A percentile compares a stretch with the other conserved stretches of the same genome.
phyloP scores from a whole-genome alignment of 805 yeast genomes.

The Kuraishia ogatae region DNA sequence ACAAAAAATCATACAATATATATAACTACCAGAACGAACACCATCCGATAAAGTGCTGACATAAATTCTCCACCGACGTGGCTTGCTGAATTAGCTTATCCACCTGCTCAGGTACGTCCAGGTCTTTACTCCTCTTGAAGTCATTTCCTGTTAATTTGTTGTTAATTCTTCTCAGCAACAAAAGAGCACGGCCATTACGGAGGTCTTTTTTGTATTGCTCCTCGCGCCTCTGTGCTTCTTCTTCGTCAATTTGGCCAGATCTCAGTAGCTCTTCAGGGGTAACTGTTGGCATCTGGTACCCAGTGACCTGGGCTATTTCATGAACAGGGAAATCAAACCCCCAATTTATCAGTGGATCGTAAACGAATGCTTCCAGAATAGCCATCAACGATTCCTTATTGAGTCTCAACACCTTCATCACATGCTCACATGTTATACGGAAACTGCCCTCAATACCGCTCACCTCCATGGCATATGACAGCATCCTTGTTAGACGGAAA shows the following conservation, averaged over 20 bases:
- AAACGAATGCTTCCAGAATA: conserved; percentile 94
- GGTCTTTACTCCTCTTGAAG: conserved; percentile 58
- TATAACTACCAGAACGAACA: conserved; percentile 84
- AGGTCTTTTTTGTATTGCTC: conserved; percentile 63
- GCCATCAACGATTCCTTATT: conserved; percentile 97
- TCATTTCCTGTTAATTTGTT: conserved; percentile 94
- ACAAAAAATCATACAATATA: neutral
- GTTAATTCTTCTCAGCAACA: conserved; percentile 82
- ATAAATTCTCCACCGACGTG: conserved; percentile 88
- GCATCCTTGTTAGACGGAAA: conserved; percentile 91
- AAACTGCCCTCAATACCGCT: conserved; percentile 97
- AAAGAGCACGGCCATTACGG: conserved; percentile 83
- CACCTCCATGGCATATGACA: conserved; percentile 97
- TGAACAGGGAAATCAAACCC: conserved; percentile 90
- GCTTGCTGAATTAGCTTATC: conserved; percentile 93
- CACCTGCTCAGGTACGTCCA: conserved; percentile 84
- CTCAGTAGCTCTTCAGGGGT: conserved; percentile 66
- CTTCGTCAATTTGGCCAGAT: conserved; percentile 67
- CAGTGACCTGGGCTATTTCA: conserved; percentile 67
- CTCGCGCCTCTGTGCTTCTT: conserved; percentile 64
- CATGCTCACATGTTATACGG: conserved; percentile 94
- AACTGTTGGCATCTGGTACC: conserved; percentile 55
- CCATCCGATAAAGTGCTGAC: conserved; percentile 98
- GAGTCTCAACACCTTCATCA: conserved; percentile 88
- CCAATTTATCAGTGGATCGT: conserved; percentile 98